Percentiles rank a stretch among this genome's conserved stretches.
Evolutionary conservation across 768 basidiomycete genomes (phyloP).

Genomic region (Termitomyces eurrhizus): DNA sequence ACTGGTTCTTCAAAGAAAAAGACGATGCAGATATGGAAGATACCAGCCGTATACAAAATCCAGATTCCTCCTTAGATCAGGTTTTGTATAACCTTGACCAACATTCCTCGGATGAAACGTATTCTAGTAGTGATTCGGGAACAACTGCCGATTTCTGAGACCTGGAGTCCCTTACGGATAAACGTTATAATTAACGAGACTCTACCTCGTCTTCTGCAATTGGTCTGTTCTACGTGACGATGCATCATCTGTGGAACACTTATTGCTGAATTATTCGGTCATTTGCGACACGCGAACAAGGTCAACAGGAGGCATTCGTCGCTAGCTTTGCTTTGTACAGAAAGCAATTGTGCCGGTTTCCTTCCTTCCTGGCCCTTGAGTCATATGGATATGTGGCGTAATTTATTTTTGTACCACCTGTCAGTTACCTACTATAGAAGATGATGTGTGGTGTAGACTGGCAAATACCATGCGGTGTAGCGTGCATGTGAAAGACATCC

Average conservation of each 20-base stretch:
- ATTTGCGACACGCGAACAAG: neutral
- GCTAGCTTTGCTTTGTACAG: neutral
- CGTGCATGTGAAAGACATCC: too few species aligned
- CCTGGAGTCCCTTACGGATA: neutral
- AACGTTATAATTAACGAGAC: neutral
- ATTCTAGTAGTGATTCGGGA: slow-evolving; percentile 4
- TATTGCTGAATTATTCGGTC: neutral
- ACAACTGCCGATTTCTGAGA: neutral
- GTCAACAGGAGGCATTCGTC: neutral
- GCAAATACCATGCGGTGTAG: too few species aligned
- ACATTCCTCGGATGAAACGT: slow-evolving; percentile 20
- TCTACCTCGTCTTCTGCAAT: neutral
- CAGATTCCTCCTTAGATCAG: neutral
- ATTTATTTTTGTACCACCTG: too few species aligned
- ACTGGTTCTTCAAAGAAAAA: slow-evolving; percentile 35
- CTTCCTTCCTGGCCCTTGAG: too few species aligned
- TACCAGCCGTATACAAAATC: neutral
- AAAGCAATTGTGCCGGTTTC: neutral
- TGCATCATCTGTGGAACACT: neutral
- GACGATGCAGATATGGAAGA: neutral
- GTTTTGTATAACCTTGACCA: slow-evolving; percentile 12
- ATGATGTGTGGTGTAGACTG: too few species aligned
- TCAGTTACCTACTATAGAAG: too few species aligned
- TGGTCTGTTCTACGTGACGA: neutral
- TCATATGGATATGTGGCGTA: too few species aligned